Percentiles rank a stretch among this genome's conserved stretches.
Conservation (phyloP, 2,329 filamentous ascomycete species). For the Fusarium sp. region DNA sequence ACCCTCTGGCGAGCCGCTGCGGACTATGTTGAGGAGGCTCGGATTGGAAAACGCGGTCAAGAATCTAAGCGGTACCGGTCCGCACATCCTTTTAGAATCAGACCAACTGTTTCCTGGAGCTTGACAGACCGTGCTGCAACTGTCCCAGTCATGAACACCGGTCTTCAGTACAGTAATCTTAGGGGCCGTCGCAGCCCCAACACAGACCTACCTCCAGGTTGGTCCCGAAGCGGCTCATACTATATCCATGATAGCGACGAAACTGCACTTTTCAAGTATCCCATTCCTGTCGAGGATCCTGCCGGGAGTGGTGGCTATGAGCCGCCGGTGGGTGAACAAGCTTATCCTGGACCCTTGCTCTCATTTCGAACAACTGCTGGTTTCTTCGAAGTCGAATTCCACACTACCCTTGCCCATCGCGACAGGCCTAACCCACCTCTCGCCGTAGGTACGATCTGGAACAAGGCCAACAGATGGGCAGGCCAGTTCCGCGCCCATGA, state of each 20-base stretch:
- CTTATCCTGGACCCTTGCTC: slow-evolving; percentile 55
- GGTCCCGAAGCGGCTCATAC: slow-evolving; percentile 54
- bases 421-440: slow-evolving; percentile 55
- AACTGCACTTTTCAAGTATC: slow-evolving; percentile 57
- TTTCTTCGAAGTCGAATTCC: slow-evolving; percentile 58
- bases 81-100: slow-evolving; percentile 55
- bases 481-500: slow-evolving; percentile 60
- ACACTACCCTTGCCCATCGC: slow-evolving; percentile 53
- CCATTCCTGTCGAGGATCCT: slow-evolving; percentile 55
- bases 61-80: slow-evolving; percentile 53
- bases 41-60: slow-evolving; percentile 49
- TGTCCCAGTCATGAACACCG: slow-evolving; percentile 54
- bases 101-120: slow-evolving; percentile 54
- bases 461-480: slow-evolving; percentile 54
- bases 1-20: slow-evolving; percentile 58
- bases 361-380: slow-evolving; percentile 56
- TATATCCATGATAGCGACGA: slow-evolving; percentile 58
- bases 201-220: slow-evolving; percentile 54
- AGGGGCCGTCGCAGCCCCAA: slow-evolving; percentile 51
- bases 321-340: slow-evolving; percentile 48
- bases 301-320: slow-evolving; percentile 49
- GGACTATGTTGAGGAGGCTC: slow-evolving; percentile 58
- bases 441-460: slow-evolving; percentile 59
- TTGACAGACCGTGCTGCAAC: slow-evolving; percentile 56
- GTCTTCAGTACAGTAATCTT: slow-evolving; percentile 56